A percentile compares a stretch with the other conserved stretches of the same genome.
These are phyloP conservation scores for Lepidium campestre DNA, from an alignment of 441 rosid genomes.

Conservation along the genomic window DNA sequence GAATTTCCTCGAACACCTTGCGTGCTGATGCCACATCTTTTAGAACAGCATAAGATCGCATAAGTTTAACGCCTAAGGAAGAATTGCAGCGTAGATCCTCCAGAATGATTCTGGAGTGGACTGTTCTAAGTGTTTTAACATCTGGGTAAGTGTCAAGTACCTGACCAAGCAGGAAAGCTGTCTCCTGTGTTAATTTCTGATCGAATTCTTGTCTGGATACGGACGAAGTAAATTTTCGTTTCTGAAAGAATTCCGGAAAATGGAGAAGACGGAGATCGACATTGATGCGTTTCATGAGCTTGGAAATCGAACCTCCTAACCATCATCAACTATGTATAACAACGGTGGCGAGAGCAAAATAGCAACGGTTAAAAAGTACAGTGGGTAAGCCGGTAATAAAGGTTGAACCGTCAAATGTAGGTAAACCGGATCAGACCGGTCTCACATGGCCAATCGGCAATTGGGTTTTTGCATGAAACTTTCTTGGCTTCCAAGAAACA, in stretches of 20 bases:
- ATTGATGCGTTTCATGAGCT: conserved; percentile 34
- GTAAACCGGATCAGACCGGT: conserved; percentile 15
- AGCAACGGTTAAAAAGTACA: background rate
- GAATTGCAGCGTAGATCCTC: conserved; percentile 29
- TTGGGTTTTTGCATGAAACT: no score
- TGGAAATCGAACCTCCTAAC: conserved; percentile 9
- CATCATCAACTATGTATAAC: background rate
- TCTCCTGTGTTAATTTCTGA: background rate
- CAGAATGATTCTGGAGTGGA: conserved; percentile 35
- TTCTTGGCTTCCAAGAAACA: no score
- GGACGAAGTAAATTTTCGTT: conserved; percentile 10
- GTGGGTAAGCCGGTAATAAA: background rate
- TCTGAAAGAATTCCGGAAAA: conserved; percentile 19
- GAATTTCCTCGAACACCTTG: conserved; percentile 49
- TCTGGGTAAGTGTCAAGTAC: conserved; percentile 45
- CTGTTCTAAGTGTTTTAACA: conserved; percentile 33
- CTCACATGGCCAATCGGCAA: background rate
- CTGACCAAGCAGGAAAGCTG: conserved; percentile 21
- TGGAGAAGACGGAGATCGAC: conserved; percentile 27
- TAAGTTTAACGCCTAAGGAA: conserved; percentile 43
- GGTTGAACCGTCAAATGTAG: background rate
- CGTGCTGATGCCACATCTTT: conserved; percentile 35
- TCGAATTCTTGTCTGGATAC: conserved; percentile 1
- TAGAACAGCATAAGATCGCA: conserved; percentile 37
- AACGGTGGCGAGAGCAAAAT: background rate